Conservation (phyloP, 495 filamentous ascomycete genomes). For the Xylaria cubensis region DNA sequence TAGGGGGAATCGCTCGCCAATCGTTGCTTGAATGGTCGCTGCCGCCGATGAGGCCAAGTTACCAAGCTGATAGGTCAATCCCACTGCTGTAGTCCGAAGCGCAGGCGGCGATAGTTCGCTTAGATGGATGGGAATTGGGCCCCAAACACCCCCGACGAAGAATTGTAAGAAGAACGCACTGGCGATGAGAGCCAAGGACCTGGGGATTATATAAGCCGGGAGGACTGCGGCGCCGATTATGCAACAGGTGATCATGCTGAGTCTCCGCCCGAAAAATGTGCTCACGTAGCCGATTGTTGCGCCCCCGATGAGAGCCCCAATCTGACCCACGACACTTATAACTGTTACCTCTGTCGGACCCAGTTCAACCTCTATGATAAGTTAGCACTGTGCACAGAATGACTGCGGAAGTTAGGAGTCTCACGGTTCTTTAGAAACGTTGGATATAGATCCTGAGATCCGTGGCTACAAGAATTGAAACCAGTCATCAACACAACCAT, state of each 20-base stretch:
- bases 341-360: constrained; percentile 71
- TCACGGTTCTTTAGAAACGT: constrained; percentile 71
- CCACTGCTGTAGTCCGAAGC: constrained; percentile 79
- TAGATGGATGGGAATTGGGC: constrained; percentile 78
- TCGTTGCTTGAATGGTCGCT: constrained; percentile 79
- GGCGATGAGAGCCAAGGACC: constrained; percentile 64
- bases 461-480: constrained; percentile 89
- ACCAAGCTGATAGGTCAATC: constrained; percentile 79
- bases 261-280: constrained; percentile 78
- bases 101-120: constrained; percentile 81
- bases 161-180: constrained; percentile 86
- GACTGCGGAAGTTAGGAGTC: background rate
- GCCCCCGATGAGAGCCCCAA: constrained; percentile 76
- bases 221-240: constrained; percentile 75
- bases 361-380: constrained; percentile 64
- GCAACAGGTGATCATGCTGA: constrained; percentile 75
- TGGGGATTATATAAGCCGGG: constrained; percentile 77
- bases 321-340: constrained; percentile 80
- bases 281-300: constrained; percentile 74
- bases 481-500: constrained; percentile 82
- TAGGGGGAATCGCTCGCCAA: constrained; percentile 79
- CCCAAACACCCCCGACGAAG: constrained; percentile 84
- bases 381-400: background rate
- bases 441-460: constrained; percentile 86
- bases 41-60: constrained; percentile 78